A percentile compares a stretch with the other conserved stretches of the same genome.
Conservation (phyloP, 306 rosid species). For the Astragalus glycyphyllos region DNA sequence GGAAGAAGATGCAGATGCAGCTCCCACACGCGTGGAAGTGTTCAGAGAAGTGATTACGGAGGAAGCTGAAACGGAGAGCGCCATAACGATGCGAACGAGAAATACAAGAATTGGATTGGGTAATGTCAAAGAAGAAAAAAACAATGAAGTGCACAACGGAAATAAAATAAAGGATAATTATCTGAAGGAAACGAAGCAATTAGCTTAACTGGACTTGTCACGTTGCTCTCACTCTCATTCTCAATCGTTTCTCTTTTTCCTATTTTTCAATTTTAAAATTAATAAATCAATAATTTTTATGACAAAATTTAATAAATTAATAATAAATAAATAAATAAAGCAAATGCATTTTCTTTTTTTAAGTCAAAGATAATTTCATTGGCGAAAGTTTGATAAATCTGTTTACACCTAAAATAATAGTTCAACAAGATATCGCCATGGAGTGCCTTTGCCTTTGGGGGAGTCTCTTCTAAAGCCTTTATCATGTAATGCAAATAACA, state of each 20-base stretch:
- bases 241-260: background rate
- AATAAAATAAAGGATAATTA: background rate
- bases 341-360: background rate
- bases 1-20: constrained; percentile 44
- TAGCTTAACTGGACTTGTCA: background rate
- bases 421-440: too few species aligned
- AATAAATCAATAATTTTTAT: background rate
- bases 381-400: too few species aligned
- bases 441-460: too few species aligned
- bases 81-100: constrained; percentile 51
- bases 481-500: too few species aligned
- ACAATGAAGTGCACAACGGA: background rate
- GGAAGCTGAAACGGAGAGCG: constrained; percentile 66
- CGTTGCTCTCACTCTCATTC: background rate
- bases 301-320: too few species aligned
- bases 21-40: constrained; percentile 47
- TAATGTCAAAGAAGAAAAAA: constrained; percentile 33
- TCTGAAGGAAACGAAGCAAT: background rate
- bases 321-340: background rate
- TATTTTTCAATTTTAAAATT: background rate
- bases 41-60: constrained; percentile 45
- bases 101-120: background rate
- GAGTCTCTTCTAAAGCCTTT: too few species aligned
- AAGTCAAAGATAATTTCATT: too few species aligned
- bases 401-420: too few species aligned